Percentiles rank a stretch among this genome's conserved stretches.
phyloP scores from a whole-genome alignment of 78 protist species.

The Dictyostelium capitatum region DNA sequence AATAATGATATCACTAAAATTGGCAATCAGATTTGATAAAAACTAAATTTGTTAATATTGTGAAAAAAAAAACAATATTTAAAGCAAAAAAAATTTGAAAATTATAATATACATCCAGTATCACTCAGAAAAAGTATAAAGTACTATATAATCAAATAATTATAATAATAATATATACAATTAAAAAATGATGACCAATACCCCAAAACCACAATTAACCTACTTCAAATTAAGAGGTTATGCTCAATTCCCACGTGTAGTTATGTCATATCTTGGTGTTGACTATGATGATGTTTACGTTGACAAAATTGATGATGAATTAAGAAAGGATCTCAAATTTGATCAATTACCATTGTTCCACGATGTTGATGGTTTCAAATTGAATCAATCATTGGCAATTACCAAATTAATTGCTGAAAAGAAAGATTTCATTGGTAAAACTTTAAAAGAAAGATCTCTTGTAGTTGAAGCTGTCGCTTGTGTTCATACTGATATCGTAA shows the following conservation, averaged over 20 bases:
- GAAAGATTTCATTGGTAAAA: conserved; percentile 16
- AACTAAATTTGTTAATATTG: too few relatives aligned
- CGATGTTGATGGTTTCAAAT: neutral
- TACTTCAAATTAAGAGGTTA: neutral
- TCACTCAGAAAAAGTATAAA: too few relatives aligned
- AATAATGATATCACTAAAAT: too few relatives aligned
- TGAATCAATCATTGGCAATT: conserved; percentile 32
- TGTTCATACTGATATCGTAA: neutral
- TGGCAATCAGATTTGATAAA: too few relatives aligned
- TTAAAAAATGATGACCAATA: neutral
- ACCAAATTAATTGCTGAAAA: neutral
- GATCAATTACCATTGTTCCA: conserved; percentile 38
- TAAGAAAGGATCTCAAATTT: neutral
- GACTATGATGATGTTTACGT: neutral
- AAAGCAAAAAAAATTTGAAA: too few relatives aligned
- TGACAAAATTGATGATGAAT: neutral
- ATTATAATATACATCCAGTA: too few relatives aligned
- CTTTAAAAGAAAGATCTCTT: conserved; percentile 1
- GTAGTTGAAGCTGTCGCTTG: neutral
- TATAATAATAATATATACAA: neutral
- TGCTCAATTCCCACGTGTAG: conserved; percentile 21
- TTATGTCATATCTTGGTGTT: neutral
- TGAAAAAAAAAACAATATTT: too few relatives aligned
- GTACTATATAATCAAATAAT: too few relatives aligned
- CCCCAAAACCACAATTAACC: neutral